Evolutionary conservation across 768 basidiomycete species (phyloP), one percentile per base, ranked within the genome.

Genomic region (Lactifluus pinguis): DNA sequence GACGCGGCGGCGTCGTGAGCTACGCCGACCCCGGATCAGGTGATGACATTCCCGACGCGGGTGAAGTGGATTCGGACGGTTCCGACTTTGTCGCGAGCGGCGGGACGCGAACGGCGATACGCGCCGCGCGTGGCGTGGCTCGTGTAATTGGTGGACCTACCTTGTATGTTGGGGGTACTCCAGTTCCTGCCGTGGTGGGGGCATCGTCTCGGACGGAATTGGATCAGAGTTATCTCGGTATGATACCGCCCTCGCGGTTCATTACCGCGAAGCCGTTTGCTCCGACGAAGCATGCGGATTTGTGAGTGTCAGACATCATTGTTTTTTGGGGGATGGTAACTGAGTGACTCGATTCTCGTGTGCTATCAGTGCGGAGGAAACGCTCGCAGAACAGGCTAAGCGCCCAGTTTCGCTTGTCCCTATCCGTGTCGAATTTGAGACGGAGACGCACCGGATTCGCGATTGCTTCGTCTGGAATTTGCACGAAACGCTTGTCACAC

Each of bases 391-490:
- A 17, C 83, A 89, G 67, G 88, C 90, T 2, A 69, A 76, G 49
- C 73, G 74, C 61, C 71, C 76, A 0, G 77, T 79, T 2, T 70
- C 79, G 5, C 83, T 95, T 38, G 84, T 98, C 13, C 97, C 97
- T 3, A 92, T 99, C 60, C 90, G 92, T 49, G 89, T 99, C 55
- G 95, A 98, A 67, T 85, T 99, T 68, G 95, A 98, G 70, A 92
- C 89, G 11, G 91, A 92, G 11, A 88, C 88, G 0, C 90, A 91
- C 69, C 79, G 95, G 68, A 83, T 99, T 71, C 86, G 95, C 45
- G 97, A 99, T 69, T 88, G 87, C 68, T 98, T 99, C 72, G 82
- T 92, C 11, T 99, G 97, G 97, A 97, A 98, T 68, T 73, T 94
- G 49, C 84, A 92, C 70, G 95, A 98, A 74, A 75, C 77, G n/a